Evolutionary conservation across 1,284 basidiomycete genomes (phyloP), one percentile per base, ranked within the genome.

Genomic region (Cutaneotrichosporon sp.): DNA sequence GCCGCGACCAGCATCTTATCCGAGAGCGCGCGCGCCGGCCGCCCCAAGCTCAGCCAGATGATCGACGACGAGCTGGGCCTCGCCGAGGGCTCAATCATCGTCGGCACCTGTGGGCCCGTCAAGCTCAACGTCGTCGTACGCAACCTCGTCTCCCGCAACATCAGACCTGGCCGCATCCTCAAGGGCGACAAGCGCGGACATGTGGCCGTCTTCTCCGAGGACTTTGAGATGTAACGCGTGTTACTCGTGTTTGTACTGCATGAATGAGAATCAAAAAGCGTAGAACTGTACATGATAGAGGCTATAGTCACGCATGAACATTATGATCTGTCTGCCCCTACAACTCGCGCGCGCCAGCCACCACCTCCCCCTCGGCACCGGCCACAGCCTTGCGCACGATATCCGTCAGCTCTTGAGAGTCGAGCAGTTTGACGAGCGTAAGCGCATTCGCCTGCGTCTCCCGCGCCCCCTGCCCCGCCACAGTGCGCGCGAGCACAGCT

Each of bases 41-140:
- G 87, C 69, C 91, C 91, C n/a, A 87, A 85, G 67, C 74, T 91
- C 52, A 84, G 86, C 54, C 79, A 82, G 52, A 85, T 91, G 50
- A 73, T 92, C 18, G 82, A 82, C 14, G 87, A 89, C 58, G 90
- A 91, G 74, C 84, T 89, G 5, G 81, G 84, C 53, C 65, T 68
- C 8, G 82, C 87, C 4, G 73, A 81, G 65, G 89, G 88, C 6
- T 78, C 84, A 11, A 74, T 89, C 50, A 81, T 88, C 47, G 89
- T 91, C 54, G 87, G 87, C 88, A 87, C 86, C 62, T 92, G 90
- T 70, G 90, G 90, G 6, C 90, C 90, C 0, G 82, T 83, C 1
- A 87, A 87, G 20, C 81, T 92, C 60, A 87, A 89, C 69, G 86
- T 85, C 4, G 80, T 90, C 69, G 84, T 91, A 24, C 83, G 90